Base-by-base conservation (phyloP, 345 rosid genomes). In the Barbarea vulgaris region DNA sequence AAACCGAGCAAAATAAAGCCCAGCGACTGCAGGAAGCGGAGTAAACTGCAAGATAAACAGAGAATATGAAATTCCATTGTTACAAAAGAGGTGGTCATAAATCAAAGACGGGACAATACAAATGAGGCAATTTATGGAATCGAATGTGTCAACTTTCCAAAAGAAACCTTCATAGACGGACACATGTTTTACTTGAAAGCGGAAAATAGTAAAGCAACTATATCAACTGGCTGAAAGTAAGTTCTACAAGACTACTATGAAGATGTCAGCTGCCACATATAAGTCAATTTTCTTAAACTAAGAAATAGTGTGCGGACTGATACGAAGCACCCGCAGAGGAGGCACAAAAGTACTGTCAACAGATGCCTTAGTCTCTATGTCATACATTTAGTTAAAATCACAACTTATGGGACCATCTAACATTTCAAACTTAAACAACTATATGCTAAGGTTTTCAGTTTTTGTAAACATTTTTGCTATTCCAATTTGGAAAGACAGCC, bases 1-100 rank as follows among this genome's bases (percentile, higher is more conserved):
- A 83, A 93, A 91, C 1, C 96, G 91, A 76, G 99, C 97, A 72
- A 96, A 85, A 75, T 85, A 93, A 84, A 93, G 91, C 72, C 98
- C 99, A 78, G 97, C 87, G 53, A 87, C 83, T 36, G 94, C 83
- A 80, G 99, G 99, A 67, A 96, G 81, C 21, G 91, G 94, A 76
- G 90, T 81, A 75, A 96, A 88, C 98, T 96, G 96, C 84, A 88
- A 74, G 51, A 68, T 31, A 67, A 69, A 56, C 19, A 67, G 25
- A 48, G 42, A 76, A 62, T 25, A 41, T 33, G 33, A 66, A 48
- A 46, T 34, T 42, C 18, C 27, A 62, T 31, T 48, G 36, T 77
- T 55, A 63, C 33, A 4, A 27, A 56, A 46, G 19, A 18, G 80
- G 25, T 62, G 27, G 25, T 77, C 31, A 53, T 42, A 24, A 11